Percentiles rank a stretch among this genome's conserved stretches.
Conservation (phyloP, 2,329 filamentous ascomycete genomes). For the Pyricularia grisea region DNA sequence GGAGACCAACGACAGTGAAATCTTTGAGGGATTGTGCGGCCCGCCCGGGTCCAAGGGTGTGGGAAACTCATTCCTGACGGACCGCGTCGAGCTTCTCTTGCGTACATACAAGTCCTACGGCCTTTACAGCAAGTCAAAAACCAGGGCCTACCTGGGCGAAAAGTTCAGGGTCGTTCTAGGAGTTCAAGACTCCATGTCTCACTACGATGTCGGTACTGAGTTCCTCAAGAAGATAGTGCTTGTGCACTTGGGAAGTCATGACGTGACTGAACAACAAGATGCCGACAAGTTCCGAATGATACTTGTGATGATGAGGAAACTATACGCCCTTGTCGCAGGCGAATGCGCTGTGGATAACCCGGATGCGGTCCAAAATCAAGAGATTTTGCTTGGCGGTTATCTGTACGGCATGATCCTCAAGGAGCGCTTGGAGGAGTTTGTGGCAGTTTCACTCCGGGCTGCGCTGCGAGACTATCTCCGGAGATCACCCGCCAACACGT, state of each 20-base stretch:
- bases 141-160: conserved; percentile 75
- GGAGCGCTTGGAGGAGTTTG: conserved; percentile 84
- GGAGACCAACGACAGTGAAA: conserved; percentile 93
- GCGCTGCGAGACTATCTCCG: conserved; percentile 49
- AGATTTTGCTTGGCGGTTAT: conserved; percentile 86
- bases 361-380: conserved; percentile 92
- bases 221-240: conserved; percentile 85
- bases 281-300: conserved; percentile 89
- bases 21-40: conserved; percentile 89
- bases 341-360: conserved; percentile 93
- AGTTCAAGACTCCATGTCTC: conserved; percentile 71
- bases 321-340: conserved; percentile 86
- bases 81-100: conserved; percentile 84
- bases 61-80: conserved; percentile 86
- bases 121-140: conserved; percentile 72
- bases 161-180: conserved; percentile 87
- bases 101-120: conserved; percentile 89
- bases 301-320: conserved; percentile 91
- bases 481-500: conserved; percentile 53
- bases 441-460: conserved; percentile 44
- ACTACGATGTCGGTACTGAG: conserved; percentile 84
- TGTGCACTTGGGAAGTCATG: conserved; percentile 78
- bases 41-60: conserved; percentile 65
- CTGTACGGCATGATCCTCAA: conserved; percentile 94
- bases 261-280: conserved; percentile 78